Conservation (phyloP, 2,329 filamentous ascomycete genomes). For the Fusarium sp. region DNA sequence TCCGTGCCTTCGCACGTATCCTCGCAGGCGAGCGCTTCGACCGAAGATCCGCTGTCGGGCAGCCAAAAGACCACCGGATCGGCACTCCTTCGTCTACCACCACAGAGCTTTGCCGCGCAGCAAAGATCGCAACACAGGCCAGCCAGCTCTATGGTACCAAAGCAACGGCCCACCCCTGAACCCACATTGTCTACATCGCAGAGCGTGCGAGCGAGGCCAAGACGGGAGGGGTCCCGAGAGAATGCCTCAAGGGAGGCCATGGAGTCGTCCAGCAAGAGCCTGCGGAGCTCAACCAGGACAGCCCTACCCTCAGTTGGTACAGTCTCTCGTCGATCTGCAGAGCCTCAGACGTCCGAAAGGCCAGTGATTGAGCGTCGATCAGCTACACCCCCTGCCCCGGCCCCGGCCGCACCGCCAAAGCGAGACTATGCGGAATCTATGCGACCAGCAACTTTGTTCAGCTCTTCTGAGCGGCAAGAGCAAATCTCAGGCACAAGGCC, state of each 20-base stretch:
- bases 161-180: constrained; percentile 43
- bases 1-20: constrained; percentile 40
- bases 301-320: constrained; percentile 41
- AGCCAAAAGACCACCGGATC: constrained; percentile 51
- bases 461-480: constrained; percentile 64
- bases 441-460: constrained; percentile 65
- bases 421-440: constrained; percentile 47
- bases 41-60: constrained; percentile 51
- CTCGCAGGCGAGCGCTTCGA: constrained; percentile 42
- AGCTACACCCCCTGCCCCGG: constrained; percentile 42
- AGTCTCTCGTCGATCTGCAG: constrained; percentile 43
- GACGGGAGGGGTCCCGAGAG: constrained; percentile 46
- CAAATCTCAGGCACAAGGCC: constrained; percentile 66
- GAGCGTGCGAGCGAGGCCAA: constrained; percentile 45
- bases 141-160: constrained; percentile 39
- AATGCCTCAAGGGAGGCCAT: constrained; percentile 35
- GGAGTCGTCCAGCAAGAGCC: constrained; percentile 42
- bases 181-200: constrained; percentile 44
- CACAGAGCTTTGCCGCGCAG: constrained; percentile 75
- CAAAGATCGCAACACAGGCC: constrained; percentile 70
- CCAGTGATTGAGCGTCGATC: constrained; percentile 45
- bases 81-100: constrained; percentile 64
- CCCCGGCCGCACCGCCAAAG: constrained; percentile 37
- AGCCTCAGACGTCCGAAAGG: constrained; percentile 39
- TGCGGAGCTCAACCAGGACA: constrained; percentile 46